Base-by-base conservation (phyloP, 306 rosid species). In the Gillenia trifoliata region DNA sequence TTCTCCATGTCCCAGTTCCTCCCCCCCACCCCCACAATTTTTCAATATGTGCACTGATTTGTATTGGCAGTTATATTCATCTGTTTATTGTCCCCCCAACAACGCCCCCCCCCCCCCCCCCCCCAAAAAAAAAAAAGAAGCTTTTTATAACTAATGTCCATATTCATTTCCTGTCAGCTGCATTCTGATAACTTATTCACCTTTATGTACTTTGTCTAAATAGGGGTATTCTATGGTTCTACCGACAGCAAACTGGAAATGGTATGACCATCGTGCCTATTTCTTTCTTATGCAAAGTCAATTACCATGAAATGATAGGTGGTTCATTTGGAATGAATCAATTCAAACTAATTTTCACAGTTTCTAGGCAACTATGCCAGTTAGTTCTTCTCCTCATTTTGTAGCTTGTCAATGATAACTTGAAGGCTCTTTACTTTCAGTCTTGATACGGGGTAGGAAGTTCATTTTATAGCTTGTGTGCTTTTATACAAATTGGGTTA, bases 201-300 rank as follows among this genome's bases (percentile, higher is more conserved):
- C 61, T 59, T 12, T 71, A 38, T 72, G 45, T 54, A 54, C 66
- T 57, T 81, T 31, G 68, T 64, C 71, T 33, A 41, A 81, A 82
- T 81, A 88, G 92, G 80, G 88, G 86, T 38, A 84, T 88, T 68
- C 75, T 90, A 67, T 87, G 79, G 81, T 69, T 90, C 65, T 80
- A 84, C 56, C 85, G 79, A 66, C 81, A 31, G 81, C 87, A 83
- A 80, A 63, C 89, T 78, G 92, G 89, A 75, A 80, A 89, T 70
- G 89, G 92, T 89, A 85, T 63, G 55, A 71, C 34, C 22, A 25
- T 74, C 12, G 64, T 54, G 34, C 62, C 73, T 73, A 45, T 67
- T 64, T n/a, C 49, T 67, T 64, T n/a, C 49, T 52, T 64, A 13
- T 64, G 61, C 64, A 45, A 65, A 28, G 59, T 72, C 59, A 29